Conservation (phyloP, 768 basidiomycete genomes). For the Lactarius hatsudake region DNA sequence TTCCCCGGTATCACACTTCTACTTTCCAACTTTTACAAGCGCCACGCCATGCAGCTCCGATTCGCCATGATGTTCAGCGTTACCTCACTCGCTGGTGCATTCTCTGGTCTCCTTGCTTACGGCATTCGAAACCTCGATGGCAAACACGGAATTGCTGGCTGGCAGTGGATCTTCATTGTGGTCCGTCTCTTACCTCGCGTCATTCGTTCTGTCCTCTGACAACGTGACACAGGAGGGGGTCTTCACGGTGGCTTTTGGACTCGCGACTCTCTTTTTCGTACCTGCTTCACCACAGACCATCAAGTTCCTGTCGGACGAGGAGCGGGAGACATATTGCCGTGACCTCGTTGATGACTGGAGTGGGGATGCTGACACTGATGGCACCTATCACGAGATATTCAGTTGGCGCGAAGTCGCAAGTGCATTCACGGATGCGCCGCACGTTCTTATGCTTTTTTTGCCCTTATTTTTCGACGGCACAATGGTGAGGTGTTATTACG, state of each 20-base stretch:
- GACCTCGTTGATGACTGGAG: conserved; percentile 36
- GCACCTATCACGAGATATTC: conserved; percentile 45
- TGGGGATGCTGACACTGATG: conserved; percentile 37
- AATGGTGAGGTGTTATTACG: conserved; percentile 20
- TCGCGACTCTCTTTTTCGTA: conserved; percentile 50
- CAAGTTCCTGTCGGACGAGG: conserved; percentile 49
- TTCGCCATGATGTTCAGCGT: conserved; percentile 44
- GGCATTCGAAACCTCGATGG: conserved; percentile 57
- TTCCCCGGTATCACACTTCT: conserved; percentile 38
- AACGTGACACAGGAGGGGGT: conserved; percentile 47
- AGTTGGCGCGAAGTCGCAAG: conserved; percentile 55
- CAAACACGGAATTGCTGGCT: conserved; percentile 49
- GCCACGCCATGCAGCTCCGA: conserved; percentile 32
- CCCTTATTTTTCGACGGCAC: conserved; percentile 53
- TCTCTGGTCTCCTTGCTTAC: conserved; percentile 61
- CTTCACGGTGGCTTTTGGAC: conserved; percentile 59
- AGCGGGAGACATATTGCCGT: conserved; percentile 39
- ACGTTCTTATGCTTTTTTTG: conserved; percentile 51
- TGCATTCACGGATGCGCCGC: conserved; percentile 46
- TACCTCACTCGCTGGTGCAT: conserved; percentile 51
- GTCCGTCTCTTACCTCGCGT: conserved; percentile 29
- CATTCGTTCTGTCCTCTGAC: not conserved
- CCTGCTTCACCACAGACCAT: conserved; percentile 42
- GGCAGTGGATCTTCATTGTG: conserved; percentile 67
- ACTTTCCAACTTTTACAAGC: conserved; percentile 32